Evolutionary conservation across 257 asterid species (phyloP).

Genomic region (Solanum medicagineum): DNA sequence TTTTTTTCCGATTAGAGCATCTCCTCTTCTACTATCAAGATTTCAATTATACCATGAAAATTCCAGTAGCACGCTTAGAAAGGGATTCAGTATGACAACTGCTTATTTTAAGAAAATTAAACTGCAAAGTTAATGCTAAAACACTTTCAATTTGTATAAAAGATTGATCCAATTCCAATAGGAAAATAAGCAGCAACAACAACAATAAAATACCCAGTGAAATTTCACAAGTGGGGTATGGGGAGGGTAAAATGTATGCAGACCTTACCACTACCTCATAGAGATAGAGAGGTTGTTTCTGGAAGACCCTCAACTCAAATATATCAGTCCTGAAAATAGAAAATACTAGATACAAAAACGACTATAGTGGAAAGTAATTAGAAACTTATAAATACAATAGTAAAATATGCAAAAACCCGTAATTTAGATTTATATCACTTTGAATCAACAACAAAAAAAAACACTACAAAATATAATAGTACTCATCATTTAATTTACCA

Average conservation of each 20-base stretch:
- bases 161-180: not conserved
- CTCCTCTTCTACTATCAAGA: not conserved
- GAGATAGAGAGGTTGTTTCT: no score
- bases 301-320: no score
- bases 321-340: no score
- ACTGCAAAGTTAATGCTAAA: not conserved
- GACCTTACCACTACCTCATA: no score
- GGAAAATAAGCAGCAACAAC: no score
- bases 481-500: not conserved
- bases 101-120: not conserved
- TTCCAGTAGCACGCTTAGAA: not conserved
- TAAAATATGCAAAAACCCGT: no score
- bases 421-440: not conserved
- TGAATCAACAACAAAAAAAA: not conserved
- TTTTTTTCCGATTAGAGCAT: not conserved
- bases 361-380: no score
- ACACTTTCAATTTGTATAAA: not conserved
- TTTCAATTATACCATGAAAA: not conserved
- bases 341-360: no score
- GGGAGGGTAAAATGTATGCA: no score
- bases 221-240: no score
- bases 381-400: no score
- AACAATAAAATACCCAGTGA: no score
- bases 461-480: not conserved
- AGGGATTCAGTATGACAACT: not conserved